Conservation (phyloP, 257 asterid genomes). For the Handroanthus guayacan region DNA sequence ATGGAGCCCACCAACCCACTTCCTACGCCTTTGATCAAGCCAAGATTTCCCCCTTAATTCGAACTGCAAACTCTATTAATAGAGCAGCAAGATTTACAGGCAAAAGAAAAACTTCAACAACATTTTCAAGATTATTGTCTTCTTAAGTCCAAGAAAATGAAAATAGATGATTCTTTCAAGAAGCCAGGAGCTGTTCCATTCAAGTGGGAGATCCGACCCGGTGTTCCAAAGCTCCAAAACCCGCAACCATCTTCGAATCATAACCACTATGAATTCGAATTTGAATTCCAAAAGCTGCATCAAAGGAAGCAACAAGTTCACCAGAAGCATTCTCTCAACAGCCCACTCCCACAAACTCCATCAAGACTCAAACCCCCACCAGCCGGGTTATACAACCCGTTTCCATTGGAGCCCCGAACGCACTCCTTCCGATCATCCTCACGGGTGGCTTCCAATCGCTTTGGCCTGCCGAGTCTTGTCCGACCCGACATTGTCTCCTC, state of each 20-base stretch:
- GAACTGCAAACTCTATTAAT: conserved; percentile 29
- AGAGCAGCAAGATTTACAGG: background rate
- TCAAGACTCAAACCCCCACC: conserved; percentile 74
- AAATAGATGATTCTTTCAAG: conserved; percentile 63
- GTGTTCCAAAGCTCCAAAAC: conserved; percentile 63
- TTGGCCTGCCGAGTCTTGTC: conserved; percentile 18
- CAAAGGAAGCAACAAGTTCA: conserved; percentile 27
- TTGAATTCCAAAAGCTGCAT: conserved; percentile 23
- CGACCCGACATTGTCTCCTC: conserved; percentile 43
- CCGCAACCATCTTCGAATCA: conserved; percentile 9
- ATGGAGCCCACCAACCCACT: conserved; percentile 52
- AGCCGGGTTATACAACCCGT: conserved; percentile 46
- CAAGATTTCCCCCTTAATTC: conserved; percentile 28
- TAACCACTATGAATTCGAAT: background rate
- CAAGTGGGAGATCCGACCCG: conserved; percentile 95
- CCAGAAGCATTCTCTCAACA: conserved; percentile 14
- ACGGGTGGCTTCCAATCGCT: conserved; percentile 41
- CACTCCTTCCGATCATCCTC: conserved; percentile 48
- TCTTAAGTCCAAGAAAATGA: conserved; percentile 35
- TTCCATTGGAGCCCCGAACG: conserved; percentile 47
- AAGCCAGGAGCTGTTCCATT: conserved; percentile 76
- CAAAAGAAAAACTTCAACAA: background rate
- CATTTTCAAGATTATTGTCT: background rate
- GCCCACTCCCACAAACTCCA: conserved; percentile 39
- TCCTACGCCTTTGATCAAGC: conserved; percentile 75